Evolutionary conservation across 2,329 filamentous ascomycete genomes (phyloP), one percentile per base, ranked within the genome.

Genomic region (Rutstroemia sp.): DNA sequence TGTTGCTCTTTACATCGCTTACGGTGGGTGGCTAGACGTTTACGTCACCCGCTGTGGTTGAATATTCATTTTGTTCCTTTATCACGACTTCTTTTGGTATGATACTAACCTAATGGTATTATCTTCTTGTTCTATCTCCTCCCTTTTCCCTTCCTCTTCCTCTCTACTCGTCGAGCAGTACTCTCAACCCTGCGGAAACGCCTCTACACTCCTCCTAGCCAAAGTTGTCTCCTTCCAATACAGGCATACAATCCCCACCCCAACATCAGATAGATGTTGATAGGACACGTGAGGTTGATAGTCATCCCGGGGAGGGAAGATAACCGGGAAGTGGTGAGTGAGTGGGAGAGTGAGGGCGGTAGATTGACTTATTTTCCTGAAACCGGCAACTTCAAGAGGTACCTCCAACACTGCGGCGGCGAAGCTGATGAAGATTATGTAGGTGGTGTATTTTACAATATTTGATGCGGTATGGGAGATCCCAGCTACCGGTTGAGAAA

Each of bases 181-280:
- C n/a, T n/a, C n/a, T n/a, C n/a, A n/a, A n/a, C n/a, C n/a, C n/a
- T n/a, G n/a, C n/a, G n/a, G n/a, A n/a, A n/a, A n/a, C n/a, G n/a
- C n/a, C n/a, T n/a, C n/a, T n/a, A n/a, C n/a, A n/a, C n/a, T n/a
- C n/a, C n/a, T n/a, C n/a, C n/a, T n/a, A n/a, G n/a, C n/a, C n/a
- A n/a, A n/a, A n/a, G n/a, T n/a, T n/a, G n/a, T n/a, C n/a, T n/a
- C n/a, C n/a, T n/a, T n/a, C n/a, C n/a, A n/a, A n/a, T n/a, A 59
- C 79, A 84, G 1, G 77, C 73, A 64, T 88, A 81, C 3, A 83
- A 77, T 0, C 85, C 86, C 1, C 78, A 72, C 8, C 80, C 81
- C 61, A 85, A 83, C 69, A 82, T 78, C 59, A 87, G 77, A 68
- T 91, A 90, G 0, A 72, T 72, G 1, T 82, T 79, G 5, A 85